Evolutionary conservation across 1,139 yeast species (phyloP).

Genomic region (Protomyces lactucae-debilis): DNA sequence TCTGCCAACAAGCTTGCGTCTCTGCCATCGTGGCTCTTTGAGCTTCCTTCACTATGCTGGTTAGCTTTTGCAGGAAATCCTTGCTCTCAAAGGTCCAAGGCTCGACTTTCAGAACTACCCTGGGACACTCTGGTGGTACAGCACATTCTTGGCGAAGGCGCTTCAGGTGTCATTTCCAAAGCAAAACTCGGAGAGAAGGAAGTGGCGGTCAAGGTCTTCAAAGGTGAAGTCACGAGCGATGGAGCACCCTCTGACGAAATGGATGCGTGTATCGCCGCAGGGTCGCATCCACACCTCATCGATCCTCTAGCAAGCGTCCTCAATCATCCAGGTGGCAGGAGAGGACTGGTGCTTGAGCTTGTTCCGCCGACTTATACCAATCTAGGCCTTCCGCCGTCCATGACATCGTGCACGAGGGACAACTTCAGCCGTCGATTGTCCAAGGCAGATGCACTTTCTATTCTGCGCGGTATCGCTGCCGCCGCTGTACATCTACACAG

Average conservation of each 20-base stretch:
- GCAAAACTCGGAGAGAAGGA: not conserved
- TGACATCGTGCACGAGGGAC: constrained; percentile 13
- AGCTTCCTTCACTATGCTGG: constrained; percentile 9
- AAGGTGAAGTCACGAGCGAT: constrained; percentile 15
- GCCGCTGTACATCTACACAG: constrained; percentile 17
- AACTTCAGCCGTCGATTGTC: not conserved
- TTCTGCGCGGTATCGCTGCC: constrained; percentile 3
- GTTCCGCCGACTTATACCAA: constrained; percentile 4
- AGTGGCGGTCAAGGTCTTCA: constrained; percentile 19
- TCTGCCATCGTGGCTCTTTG: constrained; percentile 8
- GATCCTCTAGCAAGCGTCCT: constrained; percentile 2
- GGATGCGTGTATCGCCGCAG: constrained; percentile 16
- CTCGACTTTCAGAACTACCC: not conserved
- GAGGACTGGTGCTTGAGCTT: constrained; percentile 10
- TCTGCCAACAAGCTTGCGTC: not conserved
- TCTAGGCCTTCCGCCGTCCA: constrained; percentile 10
- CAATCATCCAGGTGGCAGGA: not conserved
- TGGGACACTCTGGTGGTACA: not conserved
- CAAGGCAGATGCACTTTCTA: not conserved
- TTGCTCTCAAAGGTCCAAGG: not conserved
- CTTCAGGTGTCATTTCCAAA: constrained; percentile 6
- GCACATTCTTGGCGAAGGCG: constrained; percentile 12
- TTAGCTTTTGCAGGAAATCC: constrained; percentile 23
- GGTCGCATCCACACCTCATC: constrained; percentile 12
- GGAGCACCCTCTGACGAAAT: constrained; percentile 8